phyloP scores from a whole-genome alignment of 371 early-diverging fungal species.

The Dinochytrium kinnereticum region DNA sequence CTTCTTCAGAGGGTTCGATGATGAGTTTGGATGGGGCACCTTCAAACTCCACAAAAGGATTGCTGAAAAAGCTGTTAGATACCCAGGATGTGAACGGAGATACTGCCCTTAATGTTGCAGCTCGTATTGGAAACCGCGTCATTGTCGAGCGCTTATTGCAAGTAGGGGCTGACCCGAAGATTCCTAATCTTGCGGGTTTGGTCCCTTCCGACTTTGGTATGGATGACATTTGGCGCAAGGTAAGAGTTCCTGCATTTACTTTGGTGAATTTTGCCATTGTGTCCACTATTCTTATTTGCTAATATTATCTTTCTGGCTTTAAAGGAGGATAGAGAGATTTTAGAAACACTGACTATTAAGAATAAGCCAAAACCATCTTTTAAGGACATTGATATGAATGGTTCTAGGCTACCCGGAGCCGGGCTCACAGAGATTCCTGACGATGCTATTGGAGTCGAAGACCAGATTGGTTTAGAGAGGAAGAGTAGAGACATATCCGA shows the following conservation, averaged over 20 bases:
- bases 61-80: conserved; percentile 64
- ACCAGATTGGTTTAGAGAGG: conserved; percentile 4
- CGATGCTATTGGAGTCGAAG: not conserved
- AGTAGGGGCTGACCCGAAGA: conserved; percentile 78
- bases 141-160: conserved; percentile 76
- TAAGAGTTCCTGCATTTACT: too few species aligned
- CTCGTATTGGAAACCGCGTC: conserved; percentile 75
- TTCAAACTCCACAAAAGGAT: not conserved
- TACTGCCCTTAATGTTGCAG: conserved; percentile 89
- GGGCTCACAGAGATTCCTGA: not conserved
- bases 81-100: conserved; percentile 86
- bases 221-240: conserved; percentile 33
- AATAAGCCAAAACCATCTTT: not conserved
- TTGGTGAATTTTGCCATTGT: too few species aligned
- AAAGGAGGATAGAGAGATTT: conserved; percentile 1
- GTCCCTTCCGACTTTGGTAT: conserved; percentile 50
- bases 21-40: not conserved
- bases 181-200: conserved; percentile 76
- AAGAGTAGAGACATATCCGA: conserved; percentile 30
- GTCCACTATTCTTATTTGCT: too few species aligned
- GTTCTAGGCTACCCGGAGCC: not conserved
- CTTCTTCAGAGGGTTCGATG: not conserved
- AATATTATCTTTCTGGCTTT: too few species aligned
- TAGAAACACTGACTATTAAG: not conserved
- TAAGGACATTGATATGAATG: not conserved